phyloP scores from a whole-genome alignment of 345 rosid species.

The Odontarrhena argentea region DNA sequence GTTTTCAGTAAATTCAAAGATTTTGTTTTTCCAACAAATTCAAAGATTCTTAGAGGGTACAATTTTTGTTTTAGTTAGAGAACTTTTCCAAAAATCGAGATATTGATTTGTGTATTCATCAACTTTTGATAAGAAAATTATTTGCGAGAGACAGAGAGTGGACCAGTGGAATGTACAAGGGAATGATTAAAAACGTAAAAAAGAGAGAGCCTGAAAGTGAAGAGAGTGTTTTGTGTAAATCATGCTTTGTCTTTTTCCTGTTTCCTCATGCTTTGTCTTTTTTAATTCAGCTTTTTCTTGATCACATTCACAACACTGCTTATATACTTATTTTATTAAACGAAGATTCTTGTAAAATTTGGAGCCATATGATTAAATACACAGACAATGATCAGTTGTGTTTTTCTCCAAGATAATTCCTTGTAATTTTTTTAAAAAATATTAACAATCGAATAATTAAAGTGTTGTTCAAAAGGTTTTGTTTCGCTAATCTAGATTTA shows the following conservation, averaged over 20 bases:
- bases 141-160: slow-evolving; percentile 36
- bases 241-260: slow-evolving; percentile 49
- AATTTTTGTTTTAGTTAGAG: slow-evolving; percentile 1
- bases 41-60: slow-evolving; percentile 33
- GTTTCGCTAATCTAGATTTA: no score
- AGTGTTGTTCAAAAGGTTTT: slow-evolving; percentile 1
- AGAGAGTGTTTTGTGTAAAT: slow-evolving; percentile 42
- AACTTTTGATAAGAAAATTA: background rate
- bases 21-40: slow-evolving; percentile 28
- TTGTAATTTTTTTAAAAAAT: background rate
- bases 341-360: slow-evolving; percentile 24
- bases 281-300: slow-evolving; percentile 39
- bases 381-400: slow-evolving; percentile 41
- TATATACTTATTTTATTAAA: background rate
- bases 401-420: slow-evolving; percentile 30
- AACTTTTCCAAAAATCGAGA: slow-evolving; percentile 40
- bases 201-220: slow-evolving; percentile 43
- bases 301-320: slow-evolving; percentile 37
- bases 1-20: slow-evolving; percentile 29
- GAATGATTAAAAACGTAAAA: slow-evolving; percentile 42
- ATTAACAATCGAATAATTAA: slow-evolving; percentile 2
- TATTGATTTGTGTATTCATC: slow-evolving; percentile 29
- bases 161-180: slow-evolving; percentile 38
- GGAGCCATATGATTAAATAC: slow-evolving; percentile 41
- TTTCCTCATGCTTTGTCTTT: slow-evolving; percentile 47